phyloP scores from a whole-genome alignment of 352 stramenopile genomes.

The Sclerospora graminicola region DNA sequence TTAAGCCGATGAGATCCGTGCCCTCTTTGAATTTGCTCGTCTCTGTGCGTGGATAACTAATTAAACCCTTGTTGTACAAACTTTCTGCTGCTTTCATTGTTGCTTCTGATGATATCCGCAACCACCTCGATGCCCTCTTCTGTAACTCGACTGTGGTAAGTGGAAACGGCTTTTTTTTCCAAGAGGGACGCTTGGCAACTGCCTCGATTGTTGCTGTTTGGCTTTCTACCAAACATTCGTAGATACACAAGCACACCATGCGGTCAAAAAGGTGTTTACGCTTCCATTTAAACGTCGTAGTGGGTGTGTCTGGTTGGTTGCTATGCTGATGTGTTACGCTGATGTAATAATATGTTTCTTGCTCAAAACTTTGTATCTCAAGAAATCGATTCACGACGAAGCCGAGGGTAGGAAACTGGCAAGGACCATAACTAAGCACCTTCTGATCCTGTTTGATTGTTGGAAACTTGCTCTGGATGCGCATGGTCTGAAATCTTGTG shows the following conservation, averaged over 20 bases:
- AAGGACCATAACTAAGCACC: slow-evolving; percentile 98
- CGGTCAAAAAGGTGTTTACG: slow-evolving; percentile 94
- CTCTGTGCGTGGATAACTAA: slow-evolving; percentile 99
- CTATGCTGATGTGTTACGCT: slow-evolving; percentile 72
- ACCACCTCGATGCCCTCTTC: slow-evolving; percentile 92
- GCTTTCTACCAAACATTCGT: slow-evolving; percentile 66
- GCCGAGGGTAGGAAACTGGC: slow-evolving; percentile 99
- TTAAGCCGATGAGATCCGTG: slow-evolving; percentile 80
- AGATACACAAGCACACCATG: slow-evolving; percentile 88
- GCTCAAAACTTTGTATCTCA: slow-evolving; percentile 94
- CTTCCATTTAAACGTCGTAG: slow-evolving; percentile 94
- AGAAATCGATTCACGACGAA: slow-evolving; percentile 92
- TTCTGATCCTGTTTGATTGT: slow-evolving; percentile 54
- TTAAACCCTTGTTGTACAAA: slow-evolving; percentile 96
- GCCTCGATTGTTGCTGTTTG: slow-evolving; percentile 51
- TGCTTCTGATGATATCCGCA: slow-evolving; percentile 93
- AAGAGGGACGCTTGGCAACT: slow-evolving; percentile 72
- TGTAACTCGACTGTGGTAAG: slow-evolving; percentile 98
- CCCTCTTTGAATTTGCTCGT: slow-evolving; percentile 97
- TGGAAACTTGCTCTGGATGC: slow-evolving; percentile 81
- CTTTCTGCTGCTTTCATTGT: slow-evolving; percentile 94
- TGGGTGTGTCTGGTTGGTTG: slow-evolving; percentile 35
- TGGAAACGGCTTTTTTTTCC: slow-evolving; percentile 93
- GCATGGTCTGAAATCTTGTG: slow-evolving; percentile 93
- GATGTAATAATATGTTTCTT: slow-evolving; percentile 94